Base-by-base conservation (phyloP, 2,329 filamentous ascomycete species). In the Emergomyces orientalis region DNA sequence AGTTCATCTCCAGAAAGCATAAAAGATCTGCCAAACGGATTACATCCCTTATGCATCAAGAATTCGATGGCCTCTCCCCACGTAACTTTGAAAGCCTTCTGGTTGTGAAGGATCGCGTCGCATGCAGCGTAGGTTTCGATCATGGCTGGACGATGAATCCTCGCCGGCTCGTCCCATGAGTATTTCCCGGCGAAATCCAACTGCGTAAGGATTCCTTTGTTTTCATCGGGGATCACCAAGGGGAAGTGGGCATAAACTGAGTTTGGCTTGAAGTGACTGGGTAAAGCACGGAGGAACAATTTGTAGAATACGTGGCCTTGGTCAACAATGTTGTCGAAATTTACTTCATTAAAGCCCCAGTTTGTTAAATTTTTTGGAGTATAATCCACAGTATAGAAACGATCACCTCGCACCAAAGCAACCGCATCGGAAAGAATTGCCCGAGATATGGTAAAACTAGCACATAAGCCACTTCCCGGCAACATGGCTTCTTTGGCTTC, bases 371-470 rank as follows among this genome's bases (percentile, higher is more conserved):
- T 72, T 1, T 69, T 68, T 1, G 73, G 70, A 1, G 61, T 63
- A 49, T 64, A 61, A 34, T 65, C 73, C 14, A 73, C 64, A 3
- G 76, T 78, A 62, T 75, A 74, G 65, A 77, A 76, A 7, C 76
- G 67, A 63, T 78, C 76, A 19, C 72, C 71, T 8, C 77, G 71
- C n/a, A 78, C 74, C 32, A 79, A 71, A 8, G 74, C 73, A 9
- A 79, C 73, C 32, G 77, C 77, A 69, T 79, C 77, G 8, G 74
- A 75, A 19, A 79, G 70, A 32, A 79, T 72, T 14, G 75, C 75
- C 52, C 72, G 65, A n/a, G 72, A 71, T 47, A 77, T 72, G 0
- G 76, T 77, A 60, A 71, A 76, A 1, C 70, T 71, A n/a, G 74
- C 71, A 58, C 74, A 74, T 19, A 74, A 67, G 39, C 74, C 74